Percentiles rank a stretch among this genome's conserved stretches.
Evolutionary conservation across 768 basidiomycete genomes (phyloP).

Genomic region (Trametes maxima): DNA sequence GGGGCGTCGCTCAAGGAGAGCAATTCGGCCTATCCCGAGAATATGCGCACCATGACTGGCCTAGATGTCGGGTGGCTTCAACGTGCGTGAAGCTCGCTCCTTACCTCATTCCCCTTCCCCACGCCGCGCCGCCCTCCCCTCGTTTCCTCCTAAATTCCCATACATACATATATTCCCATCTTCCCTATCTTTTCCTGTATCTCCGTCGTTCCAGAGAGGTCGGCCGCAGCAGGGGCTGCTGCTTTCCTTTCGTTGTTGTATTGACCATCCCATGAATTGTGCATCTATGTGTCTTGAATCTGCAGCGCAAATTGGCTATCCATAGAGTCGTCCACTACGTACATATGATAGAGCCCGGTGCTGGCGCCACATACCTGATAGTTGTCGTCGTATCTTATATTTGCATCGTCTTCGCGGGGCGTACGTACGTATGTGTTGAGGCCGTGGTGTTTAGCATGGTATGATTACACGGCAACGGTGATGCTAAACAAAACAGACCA

Average conservation of each 20-base stretch:
- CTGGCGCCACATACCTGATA: constrained; percentile 14
- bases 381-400: neutral
- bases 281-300: neutral
- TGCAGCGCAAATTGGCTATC: neutral
- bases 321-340: neutral
- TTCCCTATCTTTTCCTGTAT: neutral
- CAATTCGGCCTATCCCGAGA: constrained; percentile 72
- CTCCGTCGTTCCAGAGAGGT: neutral
- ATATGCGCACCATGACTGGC: constrained; percentile 77
- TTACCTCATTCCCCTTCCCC: neutral
- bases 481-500: too few species aligned
- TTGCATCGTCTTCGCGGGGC: neutral
- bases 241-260: constrained; percentile 3
- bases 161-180: constrained; percentile 8
- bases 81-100: constrained; percentile 29
- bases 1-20: constrained; percentile 75
- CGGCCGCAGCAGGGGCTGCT: neutral
- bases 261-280: neutral
- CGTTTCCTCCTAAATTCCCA: neutral
- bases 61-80: constrained; percentile 81
- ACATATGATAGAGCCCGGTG: constrained; percentile 17
- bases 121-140: neutral
- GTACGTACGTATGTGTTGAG: neutral
- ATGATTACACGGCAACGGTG: neutral
- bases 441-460: neutral